phyloP scores from a whole-genome alignment of 345 rosid species.

The Arabis hirsuta region DNA sequence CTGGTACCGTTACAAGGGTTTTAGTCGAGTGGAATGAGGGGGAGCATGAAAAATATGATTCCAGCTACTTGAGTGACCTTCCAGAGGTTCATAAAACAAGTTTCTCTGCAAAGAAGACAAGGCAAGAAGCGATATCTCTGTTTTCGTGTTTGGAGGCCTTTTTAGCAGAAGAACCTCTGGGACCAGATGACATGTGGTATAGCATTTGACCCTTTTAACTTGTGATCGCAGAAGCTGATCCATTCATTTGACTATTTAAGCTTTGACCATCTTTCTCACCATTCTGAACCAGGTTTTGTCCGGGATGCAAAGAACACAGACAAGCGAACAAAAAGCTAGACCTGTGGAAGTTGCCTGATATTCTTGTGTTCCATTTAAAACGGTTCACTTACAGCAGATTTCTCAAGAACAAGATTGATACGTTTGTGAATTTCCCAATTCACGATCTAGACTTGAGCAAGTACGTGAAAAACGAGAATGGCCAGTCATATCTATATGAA shows the following conservation, averaged over 20 bases:
- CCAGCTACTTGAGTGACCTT: constrained; percentile 75
- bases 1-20: constrained; percentile 54
- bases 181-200: constrained; percentile 99
- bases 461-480: constrained; percentile 68
- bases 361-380: constrained; percentile 91
- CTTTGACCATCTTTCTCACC: constrained; percentile 21
- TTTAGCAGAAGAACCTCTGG: constrained; percentile 94
- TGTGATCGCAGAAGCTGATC: constrained; percentile 4
- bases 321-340: constrained; percentile 96
- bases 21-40: constrained; percentile 77
- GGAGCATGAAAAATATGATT: constrained; percentile 69
- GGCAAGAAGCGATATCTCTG: constrained; percentile 87
- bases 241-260: not conserved
- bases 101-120: constrained; percentile 76
- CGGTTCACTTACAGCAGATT: constrained; percentile 92
- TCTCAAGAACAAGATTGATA: constrained; percentile 89
- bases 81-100: constrained; percentile 86
- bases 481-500: constrained; percentile 67
- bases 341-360: constrained; percentile 91
- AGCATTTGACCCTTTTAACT: constrained; percentile 28
- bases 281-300: constrained; percentile 77
- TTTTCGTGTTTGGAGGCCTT: constrained; percentile 97
- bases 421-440: constrained; percentile 85
- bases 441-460: constrained; percentile 86
- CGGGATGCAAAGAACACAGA: constrained; percentile 92